phyloP scores from a whole-genome alignment of 208 protist species.

The Endotrypanum monterogeii region DNA sequence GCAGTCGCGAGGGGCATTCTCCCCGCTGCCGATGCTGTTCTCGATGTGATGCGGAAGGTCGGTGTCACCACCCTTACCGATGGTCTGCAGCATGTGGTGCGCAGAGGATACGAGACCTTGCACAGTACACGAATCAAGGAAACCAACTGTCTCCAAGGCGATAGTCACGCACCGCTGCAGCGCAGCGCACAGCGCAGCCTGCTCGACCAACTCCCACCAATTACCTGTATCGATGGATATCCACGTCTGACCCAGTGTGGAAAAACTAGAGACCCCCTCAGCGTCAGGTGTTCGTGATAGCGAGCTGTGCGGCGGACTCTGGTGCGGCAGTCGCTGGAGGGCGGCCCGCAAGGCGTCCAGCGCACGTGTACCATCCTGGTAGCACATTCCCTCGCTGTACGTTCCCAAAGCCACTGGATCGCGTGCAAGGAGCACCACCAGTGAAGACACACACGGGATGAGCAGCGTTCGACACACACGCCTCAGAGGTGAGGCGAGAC shows the following conservation, averaged over 20 bases:
- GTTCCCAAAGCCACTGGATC: conserved; percentile 21
- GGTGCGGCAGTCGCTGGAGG: background rate
- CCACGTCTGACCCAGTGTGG: conserved; percentile 18
- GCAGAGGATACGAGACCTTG: conserved; percentile 7
- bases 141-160: conserved; percentile 16
- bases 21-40: background rate
- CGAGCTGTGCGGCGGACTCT: background rate
- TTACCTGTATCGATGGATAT: background rate
- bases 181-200: conserved; percentile 8
- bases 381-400: conserved; percentile 1
- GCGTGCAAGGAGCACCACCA: conserved; percentile 25
- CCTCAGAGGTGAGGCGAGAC: background rate
- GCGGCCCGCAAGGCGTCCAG: background rate
- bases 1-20: background rate
- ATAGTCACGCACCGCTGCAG: conserved; percentile 32
- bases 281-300: background rate
- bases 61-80: background rate
- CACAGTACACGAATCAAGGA: conserved; percentile 19
- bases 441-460: conserved; percentile 12
- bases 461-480: conserved; percentile 12
- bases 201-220: conserved; percentile 18
- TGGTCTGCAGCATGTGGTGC: background rate
- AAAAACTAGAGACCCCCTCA: background rate
- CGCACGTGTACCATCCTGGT: background rate
- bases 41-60: background rate